phyloP scores from a whole-genome alignment of 345 rosid genomes.

The Passiflora organensis region DNA sequence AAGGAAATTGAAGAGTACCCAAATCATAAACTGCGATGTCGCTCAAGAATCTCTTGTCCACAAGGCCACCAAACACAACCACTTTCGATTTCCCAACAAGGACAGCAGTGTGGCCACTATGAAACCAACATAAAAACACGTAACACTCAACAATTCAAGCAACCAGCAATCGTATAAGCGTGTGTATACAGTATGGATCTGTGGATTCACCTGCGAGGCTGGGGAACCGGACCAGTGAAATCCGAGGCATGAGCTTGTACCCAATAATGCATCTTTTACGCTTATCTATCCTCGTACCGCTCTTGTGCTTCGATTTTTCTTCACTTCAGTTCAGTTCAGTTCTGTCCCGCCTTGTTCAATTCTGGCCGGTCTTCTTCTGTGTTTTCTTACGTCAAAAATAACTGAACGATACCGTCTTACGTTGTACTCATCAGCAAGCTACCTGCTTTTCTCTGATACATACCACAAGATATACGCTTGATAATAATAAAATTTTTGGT shows the following conservation, averaged over 20 bases:
- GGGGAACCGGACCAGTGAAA: constrained; percentile 69
- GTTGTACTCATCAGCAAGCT: too few species aligned
- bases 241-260: constrained; percentile 78
- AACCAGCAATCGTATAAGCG: background rate
- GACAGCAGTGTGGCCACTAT: constrained; percentile 86
- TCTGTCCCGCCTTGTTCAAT: too few species aligned
- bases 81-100: constrained; percentile 75
- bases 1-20: constrained; percentile 35
- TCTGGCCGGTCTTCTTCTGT: too few species aligned
- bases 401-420: too few species aligned
- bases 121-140: constrained; percentile 2
- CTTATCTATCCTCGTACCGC: too few species aligned
- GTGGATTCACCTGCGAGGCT: constrained; percentile 61
- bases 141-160: background rate
- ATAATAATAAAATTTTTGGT: too few species aligned
- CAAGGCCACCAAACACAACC: constrained; percentile 80
- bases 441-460: too few species aligned
- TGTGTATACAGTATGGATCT: background rate
- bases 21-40: constrained; percentile 70
- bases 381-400: too few species aligned
- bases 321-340: too few species aligned
- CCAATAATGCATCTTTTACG: constrained; percentile 72
- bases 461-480: too few species aligned
- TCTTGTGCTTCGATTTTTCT: too few species aligned
- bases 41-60: constrained; percentile 69